Conservation (phyloP, 208 protist species). For the Porcisia hertigi region DNA sequence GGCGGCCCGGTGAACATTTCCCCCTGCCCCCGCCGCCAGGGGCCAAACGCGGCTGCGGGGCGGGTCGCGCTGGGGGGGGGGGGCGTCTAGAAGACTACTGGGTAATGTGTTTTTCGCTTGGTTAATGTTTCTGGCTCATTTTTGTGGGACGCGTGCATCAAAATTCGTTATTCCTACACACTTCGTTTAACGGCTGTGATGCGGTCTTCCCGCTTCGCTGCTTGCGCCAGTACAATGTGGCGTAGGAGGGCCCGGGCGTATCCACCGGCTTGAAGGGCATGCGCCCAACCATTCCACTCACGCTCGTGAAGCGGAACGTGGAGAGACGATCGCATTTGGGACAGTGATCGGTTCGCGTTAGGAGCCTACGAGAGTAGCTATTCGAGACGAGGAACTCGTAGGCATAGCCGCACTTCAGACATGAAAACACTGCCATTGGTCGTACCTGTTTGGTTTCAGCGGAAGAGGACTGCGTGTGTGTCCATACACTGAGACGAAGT, state of each 20-base stretch:
- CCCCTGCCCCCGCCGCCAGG: no score
- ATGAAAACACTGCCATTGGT: constrained; percentile 80
- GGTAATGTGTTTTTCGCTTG: not conserved
- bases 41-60: not conserved
- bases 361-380: constrained; percentile 49
- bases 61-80: not conserved
- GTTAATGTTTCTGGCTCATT: not conserved
- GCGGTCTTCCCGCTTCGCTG: constrained; percentile 47
- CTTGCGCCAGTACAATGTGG: constrained; percentile 80
- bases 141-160: constrained; percentile 14
- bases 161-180: constrained; percentile 62
- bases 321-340: constrained; percentile 63
- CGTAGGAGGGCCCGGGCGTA: constrained; percentile 64
- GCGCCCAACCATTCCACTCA: constrained; percentile 78
- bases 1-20: no score
- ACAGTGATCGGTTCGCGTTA: constrained; percentile 63
- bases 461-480: not conserved
- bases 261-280: constrained; percentile 67
- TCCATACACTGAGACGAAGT: not conserved
- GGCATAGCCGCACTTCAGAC: constrained; percentile 72
- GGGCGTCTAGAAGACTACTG: not conserved
- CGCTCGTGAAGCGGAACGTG: constrained; percentile 73
- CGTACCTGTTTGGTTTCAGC: not conserved
- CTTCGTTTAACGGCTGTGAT: constrained; percentile 51
- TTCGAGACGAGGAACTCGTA: constrained; percentile 83